phyloP scores from a whole-genome alignment of 2,329 filamentous ascomycete species.

The Nectriaceae sp. region DNA sequence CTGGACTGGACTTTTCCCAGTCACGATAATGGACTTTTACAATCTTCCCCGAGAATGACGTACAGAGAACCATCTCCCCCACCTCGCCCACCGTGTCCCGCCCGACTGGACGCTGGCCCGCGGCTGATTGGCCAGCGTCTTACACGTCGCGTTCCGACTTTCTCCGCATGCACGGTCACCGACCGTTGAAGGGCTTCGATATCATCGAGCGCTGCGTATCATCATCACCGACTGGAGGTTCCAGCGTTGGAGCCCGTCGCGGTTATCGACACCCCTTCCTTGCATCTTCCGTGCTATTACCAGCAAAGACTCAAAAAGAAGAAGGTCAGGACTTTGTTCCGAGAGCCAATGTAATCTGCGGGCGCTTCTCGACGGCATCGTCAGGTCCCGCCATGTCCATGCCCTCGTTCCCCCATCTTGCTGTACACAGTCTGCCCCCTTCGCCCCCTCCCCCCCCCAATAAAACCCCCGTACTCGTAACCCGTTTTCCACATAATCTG shows the following conservation, averaged over 20 bases:
- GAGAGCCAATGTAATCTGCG: background rate
- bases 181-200: background rate
- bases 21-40: background rate
- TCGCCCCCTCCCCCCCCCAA: no score
- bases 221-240: no score
- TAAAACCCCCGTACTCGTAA: no score
- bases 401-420: no score
- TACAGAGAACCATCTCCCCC: background rate
- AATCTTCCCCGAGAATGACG: conserved; percentile 1
- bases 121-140: background rate
- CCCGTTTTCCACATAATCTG: no score
- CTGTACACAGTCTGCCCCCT: no score
- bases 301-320: no score
- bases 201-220: no score
- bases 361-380: background rate
- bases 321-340: no score
- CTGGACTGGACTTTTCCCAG: background rate
- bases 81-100: background rate
- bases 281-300: background rate
- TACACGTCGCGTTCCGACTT: conserved; percentile 2
- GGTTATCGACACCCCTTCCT: background rate
- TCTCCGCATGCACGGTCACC: conserved; percentile 2
- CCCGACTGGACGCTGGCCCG: background rate
- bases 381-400: background rate
- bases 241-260: no score